Base-by-base conservation (phyloP, 306 rosid genomes). In the Acacia crassicarpa region DNA sequence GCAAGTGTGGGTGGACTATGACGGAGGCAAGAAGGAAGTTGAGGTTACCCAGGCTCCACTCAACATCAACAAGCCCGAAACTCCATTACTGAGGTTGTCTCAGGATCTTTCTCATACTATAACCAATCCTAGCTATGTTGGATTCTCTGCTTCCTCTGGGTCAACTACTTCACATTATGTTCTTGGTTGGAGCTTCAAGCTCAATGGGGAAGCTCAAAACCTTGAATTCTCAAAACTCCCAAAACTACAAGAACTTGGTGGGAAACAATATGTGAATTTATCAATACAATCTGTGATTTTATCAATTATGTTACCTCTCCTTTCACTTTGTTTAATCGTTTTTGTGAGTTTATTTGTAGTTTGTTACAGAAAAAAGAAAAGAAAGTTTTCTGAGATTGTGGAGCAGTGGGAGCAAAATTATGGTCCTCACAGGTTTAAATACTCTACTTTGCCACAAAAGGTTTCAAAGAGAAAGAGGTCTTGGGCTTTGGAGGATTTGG, bases 131-230 rank as follows among this genome's bases (percentile, higher is more conserved):
- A 0, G 89, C 92, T 91, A 78, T 84, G 86, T 91, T 38, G 93
- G 97, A 6, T 92, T 92, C 79, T 89, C 93, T 6, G 77, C 97
- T 8, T 75, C 93, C 16, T 87, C 90, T 20, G 4, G 35, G 35
- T 3, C 35, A 3, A 0, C 0, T 0, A 8, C 65, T 58, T 79
- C 80, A 48, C 91, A 88, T 81, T 91, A 88, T 80, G 56, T 91
- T 49, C 48, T 88, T 51, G 58, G 97, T 41, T 92, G 93, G 94
- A 91, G 97, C 74, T 92, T 92, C 41, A 72, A 61, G 65, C 25
- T 85, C 8, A 89, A 90, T 63, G 90, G 94, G n/a, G 22, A 51
- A 23, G 23, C 23, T 51, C 59, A 51, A 51, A 51, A 19, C 2
- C 22, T 51, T 17, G 67, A 1, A 6, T 2, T 6, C 59, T 51